phyloP scores from a whole-genome alignment of 805 yeast genomes.

The Middelhovenomyces tepae region DNA sequence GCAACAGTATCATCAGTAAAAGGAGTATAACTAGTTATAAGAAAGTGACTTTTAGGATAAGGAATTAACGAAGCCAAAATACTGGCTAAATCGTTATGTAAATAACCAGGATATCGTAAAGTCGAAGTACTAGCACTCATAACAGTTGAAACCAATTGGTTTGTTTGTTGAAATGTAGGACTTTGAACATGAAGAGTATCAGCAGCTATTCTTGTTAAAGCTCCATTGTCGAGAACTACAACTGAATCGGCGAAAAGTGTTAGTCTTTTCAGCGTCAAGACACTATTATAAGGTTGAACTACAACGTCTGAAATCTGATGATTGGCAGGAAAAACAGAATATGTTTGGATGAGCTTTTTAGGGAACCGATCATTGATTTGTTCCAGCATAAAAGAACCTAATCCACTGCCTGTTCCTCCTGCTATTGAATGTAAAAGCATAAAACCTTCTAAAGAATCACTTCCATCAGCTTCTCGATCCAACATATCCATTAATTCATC shows the following conservation, averaged over 20 bases:
- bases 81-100: constrained; percentile 78
- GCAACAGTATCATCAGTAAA: constrained; percentile 54
- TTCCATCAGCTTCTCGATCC: constrained; percentile 81
- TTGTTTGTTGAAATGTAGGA: constrained; percentile 69
- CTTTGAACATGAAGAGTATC: constrained; percentile 45
- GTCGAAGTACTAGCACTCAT: constrained; percentile 82
- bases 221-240: constrained; percentile 86
- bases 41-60: constrained; percentile 71
- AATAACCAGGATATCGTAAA: constrained; percentile 81
- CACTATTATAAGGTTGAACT: constrained; percentile 91
- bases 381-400: constrained; percentile 78
- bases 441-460: constrained; percentile 85
- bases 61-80: constrained; percentile 78
- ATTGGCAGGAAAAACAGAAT: constrained; percentile 74
- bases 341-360: constrained; percentile 76
- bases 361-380: constrained; percentile 69
- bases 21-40: constrained; percentile 69
- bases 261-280: constrained; percentile 71
- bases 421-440: constrained; percentile 91
- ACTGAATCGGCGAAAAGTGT: constrained; percentile 81
- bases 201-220: constrained; percentile 65
- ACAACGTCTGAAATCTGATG: constrained; percentile 90
- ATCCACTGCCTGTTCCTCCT: constrained; percentile 98
- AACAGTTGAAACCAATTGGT: constrained; percentile 76
- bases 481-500: constrained; percentile 76